These are phyloP conservation scores for Wickerhamomyces xylosicus DNA, from an alignment of 805 yeast species.

Conservation along the genomic window DNA sequence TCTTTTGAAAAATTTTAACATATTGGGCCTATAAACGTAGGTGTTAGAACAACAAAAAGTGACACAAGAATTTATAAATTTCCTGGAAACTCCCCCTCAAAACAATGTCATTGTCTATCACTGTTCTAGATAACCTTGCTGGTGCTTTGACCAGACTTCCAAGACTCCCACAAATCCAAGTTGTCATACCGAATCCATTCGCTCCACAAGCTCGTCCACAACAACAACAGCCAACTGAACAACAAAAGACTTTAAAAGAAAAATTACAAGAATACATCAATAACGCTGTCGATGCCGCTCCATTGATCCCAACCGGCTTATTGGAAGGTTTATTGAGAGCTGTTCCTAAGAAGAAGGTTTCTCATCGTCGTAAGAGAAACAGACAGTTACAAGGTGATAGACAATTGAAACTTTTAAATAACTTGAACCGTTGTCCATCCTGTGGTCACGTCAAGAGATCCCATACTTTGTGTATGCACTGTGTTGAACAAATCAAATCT, in stretches of 20 bases:
- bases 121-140: constrained; percentile 9
- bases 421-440: constrained; percentile 85
- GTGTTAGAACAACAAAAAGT: too few relatives aligned
- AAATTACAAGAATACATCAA: constrained; percentile 24
- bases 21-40: background rate
- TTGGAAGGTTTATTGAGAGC: constrained; percentile 68
- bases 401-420: constrained; percentile 64
- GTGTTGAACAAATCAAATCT: constrained; percentile 72
- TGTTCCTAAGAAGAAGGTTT: constrained; percentile 88
- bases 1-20: background rate
- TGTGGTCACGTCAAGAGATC: constrained; percentile 90
- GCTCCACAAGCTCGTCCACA: constrained; percentile 2
- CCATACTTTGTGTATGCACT: constrained; percentile 86
- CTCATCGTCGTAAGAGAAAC: constrained; percentile 78
- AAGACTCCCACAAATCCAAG: constrained; percentile 16
- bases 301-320: constrained; percentile 24
- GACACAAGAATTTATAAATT: too few relatives aligned
- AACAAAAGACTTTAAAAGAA: constrained; percentile 21
- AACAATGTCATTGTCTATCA: background rate
- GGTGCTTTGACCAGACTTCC: constrained; percentile 11
- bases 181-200: constrained; percentile 17
- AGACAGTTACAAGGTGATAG: constrained; percentile 75
- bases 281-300: constrained; percentile 26
- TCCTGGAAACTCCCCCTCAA: background rate
- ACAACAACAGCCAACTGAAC: constrained; percentile 5